phyloP scores from a whole-genome alignment of 2,329 filamentous ascomycete genomes.

The Colletotrichum sp. region DNA sequence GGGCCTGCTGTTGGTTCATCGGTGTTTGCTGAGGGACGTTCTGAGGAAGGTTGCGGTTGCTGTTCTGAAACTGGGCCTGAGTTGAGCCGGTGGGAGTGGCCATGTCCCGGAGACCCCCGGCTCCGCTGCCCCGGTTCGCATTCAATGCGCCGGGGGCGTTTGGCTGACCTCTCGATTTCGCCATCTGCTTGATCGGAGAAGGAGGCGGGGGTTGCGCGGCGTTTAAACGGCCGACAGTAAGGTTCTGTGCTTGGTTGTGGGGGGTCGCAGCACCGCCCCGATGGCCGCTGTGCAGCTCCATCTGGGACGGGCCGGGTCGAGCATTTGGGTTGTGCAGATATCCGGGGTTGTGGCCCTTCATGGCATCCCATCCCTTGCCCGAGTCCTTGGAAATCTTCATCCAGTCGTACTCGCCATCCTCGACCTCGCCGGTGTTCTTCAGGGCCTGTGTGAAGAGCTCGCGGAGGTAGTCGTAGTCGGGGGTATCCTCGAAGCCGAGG shows the following conservation, averaged over 20 bases:
- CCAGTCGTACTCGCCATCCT: constrained; percentile 99
- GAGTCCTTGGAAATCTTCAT: constrained; percentile 89
- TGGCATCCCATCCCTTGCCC: constrained; percentile 88
- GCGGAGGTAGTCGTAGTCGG: constrained; percentile 96
- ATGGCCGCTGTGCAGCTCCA: constrained; percentile 80
- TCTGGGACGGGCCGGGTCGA: constrained; percentile 80
- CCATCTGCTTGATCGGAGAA: constrained; percentile 81
- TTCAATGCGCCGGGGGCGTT: constrained; percentile 76
- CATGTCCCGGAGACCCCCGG: constrained; percentile 75
- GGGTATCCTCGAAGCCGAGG: constrained; percentile 96
- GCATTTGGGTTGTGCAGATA: constrained; percentile 78
- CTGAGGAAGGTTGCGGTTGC: constrained; percentile 82
- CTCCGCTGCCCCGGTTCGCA: constrained; percentile 78
- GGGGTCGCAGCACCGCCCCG: constrained; percentile 68
- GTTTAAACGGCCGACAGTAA: constrained; percentile 91
- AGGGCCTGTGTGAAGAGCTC: constrained; percentile 96
- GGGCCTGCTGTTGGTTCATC: constrained; percentile 56
- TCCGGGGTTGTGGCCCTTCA: constrained; percentile 67
- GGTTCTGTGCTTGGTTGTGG: constrained; percentile 66
- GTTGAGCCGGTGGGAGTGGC: constrained; percentile 88
- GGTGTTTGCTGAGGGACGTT: constrained; percentile 65
- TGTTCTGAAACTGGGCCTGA: constrained; percentile 96
- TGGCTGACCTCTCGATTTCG: constrained; percentile 77
- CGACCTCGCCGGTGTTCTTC: constrained; percentile 91
- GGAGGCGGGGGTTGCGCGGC: constrained; percentile 89